Conservation (phyloP, 2,329 filamentous ascomycete species). For the Cercospora sp. region DNA sequence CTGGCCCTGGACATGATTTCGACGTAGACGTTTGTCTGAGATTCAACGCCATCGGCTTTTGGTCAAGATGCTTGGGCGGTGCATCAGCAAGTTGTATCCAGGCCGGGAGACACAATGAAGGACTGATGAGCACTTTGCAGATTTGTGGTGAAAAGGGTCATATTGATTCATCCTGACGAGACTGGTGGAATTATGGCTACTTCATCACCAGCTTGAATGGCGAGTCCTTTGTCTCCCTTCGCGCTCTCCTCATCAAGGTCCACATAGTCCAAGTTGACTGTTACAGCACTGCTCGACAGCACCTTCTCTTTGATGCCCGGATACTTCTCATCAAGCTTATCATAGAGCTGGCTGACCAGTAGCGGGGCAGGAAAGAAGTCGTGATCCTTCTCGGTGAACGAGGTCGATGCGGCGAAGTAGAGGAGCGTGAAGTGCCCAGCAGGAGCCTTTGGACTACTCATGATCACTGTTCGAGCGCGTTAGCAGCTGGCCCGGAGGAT, state of each 20-base stretch:
- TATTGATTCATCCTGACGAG: slow-evolving; percentile 67
- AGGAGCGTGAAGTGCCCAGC: slow-evolving; percentile 72
- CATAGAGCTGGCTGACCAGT: slow-evolving; percentile 62
- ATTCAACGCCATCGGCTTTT: too few relatives aligned
- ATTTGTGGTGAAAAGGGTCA: not conserved
- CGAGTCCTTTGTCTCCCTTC: slow-evolving; percentile 43
- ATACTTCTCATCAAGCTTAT: slow-evolving; percentile 67
- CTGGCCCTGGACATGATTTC: not conserved
- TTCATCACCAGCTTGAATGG: slow-evolving; percentile 74
- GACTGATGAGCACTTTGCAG: not conserved
- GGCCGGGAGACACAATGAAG: not conserved
- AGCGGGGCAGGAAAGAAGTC: slow-evolving; percentile 69
- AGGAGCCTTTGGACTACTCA: slow-evolving; percentile 52
- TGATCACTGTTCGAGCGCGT: slow-evolving; percentile 25
- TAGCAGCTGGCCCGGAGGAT: not conserved
- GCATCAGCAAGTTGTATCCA: not conserved
- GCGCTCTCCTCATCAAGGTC: slow-evolving; percentile 59
- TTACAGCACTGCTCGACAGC: slow-evolving; percentile 71
- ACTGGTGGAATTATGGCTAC: slow-evolving; percentile 86
- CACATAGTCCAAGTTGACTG: slow-evolving; percentile 78
- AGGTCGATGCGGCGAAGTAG: slow-evolving; percentile 76
- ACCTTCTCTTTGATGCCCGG: slow-evolving; percentile 68
- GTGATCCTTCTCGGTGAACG: slow-evolving; percentile 66
- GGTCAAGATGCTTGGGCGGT: not conserved
- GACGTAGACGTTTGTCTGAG: not conserved